Base-by-base conservation (phyloP, 148 eudicot species). In the Hydrangea macrophylla region DNA sequence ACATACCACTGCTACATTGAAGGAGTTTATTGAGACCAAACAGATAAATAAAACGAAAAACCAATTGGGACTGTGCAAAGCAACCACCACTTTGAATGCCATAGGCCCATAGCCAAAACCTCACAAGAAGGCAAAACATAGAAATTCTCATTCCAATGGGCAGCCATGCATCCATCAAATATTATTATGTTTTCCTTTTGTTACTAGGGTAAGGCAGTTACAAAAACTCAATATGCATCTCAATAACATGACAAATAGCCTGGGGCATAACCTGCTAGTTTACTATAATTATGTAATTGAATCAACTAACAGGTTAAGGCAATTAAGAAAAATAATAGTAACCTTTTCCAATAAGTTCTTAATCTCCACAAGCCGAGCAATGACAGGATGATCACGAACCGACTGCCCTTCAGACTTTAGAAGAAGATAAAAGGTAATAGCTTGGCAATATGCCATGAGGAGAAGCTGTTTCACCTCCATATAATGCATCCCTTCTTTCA, bases 321-420 rank as follows among this genome's bases (percentile, higher is more conserved):
- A 2, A 50, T 37, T 22, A 55, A 40, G 65, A 58, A 33, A 33
- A 61, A n/a, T n/a, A 65, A 70, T 2, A 71, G 27, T 67, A 65
- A 88, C 99, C 97, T 91, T 87, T 64, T 84, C 90, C 79, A 94
- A 80, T 59, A 94, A 74, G 75, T 76, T 85, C 73, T 89, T 91
- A 62, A 91, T 94, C 77, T 86, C 92, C 73, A 84, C 93, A 58
- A 94, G 89, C 59, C 92, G 99, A 56, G 81, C 85, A 77, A 91
- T 81, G 68, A 94, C 97, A 33, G 99, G 99, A 82, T 94, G 97
- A 82, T 91, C 96, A 73, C 90, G 96, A 69, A 85, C 88, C 48
- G 88, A 79, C 60, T 78, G 82, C 57, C 99, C 99, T 81, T 94
- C 99, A 54, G 99, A 87, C 77, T 89, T 94, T 68, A 94, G 91